Percentiles rank a stretch among this genome's conserved stretches.
phyloP scores from a whole-genome alignment of 371 early-diverging fungal genomes.

The Lichtheimia ornata region DNA sequence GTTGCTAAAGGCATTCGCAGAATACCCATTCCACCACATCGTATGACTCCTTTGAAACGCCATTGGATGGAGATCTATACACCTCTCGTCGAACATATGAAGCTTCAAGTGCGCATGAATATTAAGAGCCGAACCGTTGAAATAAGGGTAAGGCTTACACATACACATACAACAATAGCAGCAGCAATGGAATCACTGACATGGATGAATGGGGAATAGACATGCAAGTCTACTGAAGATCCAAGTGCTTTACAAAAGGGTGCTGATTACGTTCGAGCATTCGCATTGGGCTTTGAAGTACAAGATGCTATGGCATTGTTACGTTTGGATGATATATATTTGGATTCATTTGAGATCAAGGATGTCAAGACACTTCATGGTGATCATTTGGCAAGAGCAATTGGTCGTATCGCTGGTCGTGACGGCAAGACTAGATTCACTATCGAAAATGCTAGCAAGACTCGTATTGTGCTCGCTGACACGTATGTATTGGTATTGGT shows the following conservation, averaged over 20 bases:
- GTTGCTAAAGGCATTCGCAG: slow-evolving; percentile 66
- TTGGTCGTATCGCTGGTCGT: slow-evolving; percentile 99
- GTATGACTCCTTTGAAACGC: slow-evolving; percentile 90
- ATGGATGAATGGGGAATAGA: slow-evolving; percentile 36
- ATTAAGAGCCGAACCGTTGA: slow-evolving; percentile 88
- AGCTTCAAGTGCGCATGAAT: slow-evolving; percentile 97
- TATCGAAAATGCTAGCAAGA: slow-evolving; percentile 92
- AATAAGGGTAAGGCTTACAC: slow-evolving; percentile 61
- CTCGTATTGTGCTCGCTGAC: slow-evolving; percentile 97
- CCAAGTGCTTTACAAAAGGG: slow-evolving; percentile 90
- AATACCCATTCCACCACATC: slow-evolving; percentile 91
- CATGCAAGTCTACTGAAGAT: slow-evolving; percentile 82
- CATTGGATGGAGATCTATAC: slow-evolving; percentile 99
- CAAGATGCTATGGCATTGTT: slow-evolving; percentile 94
- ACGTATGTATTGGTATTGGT: slow-evolving; percentile 53
- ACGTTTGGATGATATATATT: slow-evolving; percentile 93
- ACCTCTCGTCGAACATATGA: slow-evolving; percentile 97
- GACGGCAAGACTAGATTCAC: slow-evolving; percentile 98
- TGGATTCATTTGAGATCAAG: slow-evolving; percentile 98
- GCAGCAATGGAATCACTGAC: background rate
- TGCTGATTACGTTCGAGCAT: slow-evolving; percentile 95
- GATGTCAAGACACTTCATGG: slow-evolving; percentile 97
- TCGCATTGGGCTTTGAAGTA: slow-evolving; percentile 90
- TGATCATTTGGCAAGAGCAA: slow-evolving; percentile 96
- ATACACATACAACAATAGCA: no score